Evolutionary conservation across 108 stramenopile species (phyloP), one percentile per base, ranked within the genome.

Genomic region (Aurantiochytrium sp.): DNA sequence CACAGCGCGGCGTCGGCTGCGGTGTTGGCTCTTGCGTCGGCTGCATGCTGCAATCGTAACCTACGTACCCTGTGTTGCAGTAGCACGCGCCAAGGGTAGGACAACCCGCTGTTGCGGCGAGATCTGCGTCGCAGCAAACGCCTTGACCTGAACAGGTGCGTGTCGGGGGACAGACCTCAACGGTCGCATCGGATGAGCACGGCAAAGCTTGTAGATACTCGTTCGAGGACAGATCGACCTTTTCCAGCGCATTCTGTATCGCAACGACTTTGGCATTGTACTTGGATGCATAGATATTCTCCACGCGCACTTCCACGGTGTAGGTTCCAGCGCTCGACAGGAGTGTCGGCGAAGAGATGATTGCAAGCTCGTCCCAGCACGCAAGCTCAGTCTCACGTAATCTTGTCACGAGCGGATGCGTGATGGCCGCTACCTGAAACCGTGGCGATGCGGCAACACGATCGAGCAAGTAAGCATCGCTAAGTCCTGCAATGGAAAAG

Each of bases 31-130:
- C 19, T 23, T 12, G 44, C 12, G 76, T 83, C 14, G 76, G 76
- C 76, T 53, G 49, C 76, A 83, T 83, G 51, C 76, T 83, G 76
- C 76, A 83, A 53, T 83, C 76, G 28, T 83, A 83, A 6, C 76
- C 76, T 6, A 53, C 49, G 51, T 28, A 83, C 18, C 76, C 76
- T 6, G 23, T 28, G 51, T 83, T 83, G 51, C 76, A 83, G 51
- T 83, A 83, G 28, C 76, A 83, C 76, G 45, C 2, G 28, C 76
- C 76, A 12, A 83, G 45, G 0, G 12, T 6, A 6, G 45, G 49
- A 45, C 76, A 83, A 12, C 51, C 76, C 6, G 51, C 6, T 12
- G 49, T 53, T 6, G 45, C 76, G 25, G 19, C n/a, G 45, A 8
- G 19, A 12, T 83, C 76, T 12, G n/a, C 76, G 51, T 47, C 45